phyloP scores from a whole-genome alignment of 176 grass and related monocot genomes.

The Aechmea fasciata region DNA sequence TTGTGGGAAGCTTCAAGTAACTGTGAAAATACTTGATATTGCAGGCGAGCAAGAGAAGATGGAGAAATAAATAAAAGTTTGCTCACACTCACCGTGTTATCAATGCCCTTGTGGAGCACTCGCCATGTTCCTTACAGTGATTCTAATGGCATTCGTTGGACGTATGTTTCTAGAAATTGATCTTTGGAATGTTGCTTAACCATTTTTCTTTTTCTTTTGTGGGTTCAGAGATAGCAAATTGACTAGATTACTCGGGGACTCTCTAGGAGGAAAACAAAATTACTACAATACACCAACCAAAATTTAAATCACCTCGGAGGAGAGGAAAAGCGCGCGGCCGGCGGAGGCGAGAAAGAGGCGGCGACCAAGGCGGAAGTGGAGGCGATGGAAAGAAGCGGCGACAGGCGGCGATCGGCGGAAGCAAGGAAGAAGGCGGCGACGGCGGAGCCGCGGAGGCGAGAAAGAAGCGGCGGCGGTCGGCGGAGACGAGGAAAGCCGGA shows the following conservation, averaged over 20 bases:
- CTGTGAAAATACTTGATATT: constrained; percentile 17
- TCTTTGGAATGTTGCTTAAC: constrained; percentile 3
- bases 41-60: constrained; percentile 98
- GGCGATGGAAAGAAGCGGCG: too few relatives aligned
- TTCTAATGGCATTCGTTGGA: neutral
- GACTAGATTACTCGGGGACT: constrained; percentile 94
- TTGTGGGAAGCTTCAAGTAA: neutral
- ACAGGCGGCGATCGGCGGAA: too few relatives aligned
- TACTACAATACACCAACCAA: too few relatives aligned
- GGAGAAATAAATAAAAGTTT: constrained; percentile 99
- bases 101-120: constrained; percentile 97
- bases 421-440: too few relatives aligned
- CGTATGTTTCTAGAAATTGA: constrained; percentile 9
- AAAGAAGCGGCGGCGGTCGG: too few relatives aligned
- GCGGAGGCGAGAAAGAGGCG: too few relatives aligned
- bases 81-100: constrained; percentile 91
- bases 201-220: constrained; percentile 16
- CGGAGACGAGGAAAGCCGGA: too few relatives aligned
- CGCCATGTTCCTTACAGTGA: constrained; percentile 93
- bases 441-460: too few relatives aligned
- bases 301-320: too few relatives aligned
- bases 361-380: too few relatives aligned
- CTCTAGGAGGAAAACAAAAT: constrained; percentile 97
- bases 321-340: too few relatives aligned
- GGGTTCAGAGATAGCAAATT: constrained; percentile 95